Base-by-base conservation (phyloP, 2,329 filamentous ascomycete genomes). In the Colletotrichum costaricense region DNA sequence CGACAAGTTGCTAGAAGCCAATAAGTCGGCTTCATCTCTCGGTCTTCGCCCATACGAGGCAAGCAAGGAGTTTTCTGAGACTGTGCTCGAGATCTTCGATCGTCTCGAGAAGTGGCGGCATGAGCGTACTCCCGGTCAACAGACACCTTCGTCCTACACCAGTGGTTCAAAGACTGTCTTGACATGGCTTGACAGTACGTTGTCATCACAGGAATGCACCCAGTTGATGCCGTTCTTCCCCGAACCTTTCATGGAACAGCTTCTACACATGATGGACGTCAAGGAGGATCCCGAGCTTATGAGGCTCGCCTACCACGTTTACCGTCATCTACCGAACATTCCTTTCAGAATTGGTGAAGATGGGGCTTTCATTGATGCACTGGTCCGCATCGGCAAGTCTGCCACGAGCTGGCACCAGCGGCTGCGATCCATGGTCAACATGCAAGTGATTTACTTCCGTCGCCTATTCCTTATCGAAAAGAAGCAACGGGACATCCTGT, bases 251-350 rank as follows among this genome's bases (percentile, higher is more conserved):
- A 97, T 97, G 81, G 94, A 97, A 78, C 94, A 98, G 81, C 90
- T 99, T 16, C 86, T 99, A 65, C 95, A 99, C 86, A 99, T 99
- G 97, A 99, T 99, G 96, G 97, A 99, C 80, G 95, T 99, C 81
- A 98, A 98, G 82, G 97, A 99, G 82, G 97, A 99, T 78, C 95
- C 95, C 0, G 97, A 99, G 82, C 89, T 99, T 2, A 97, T 98
- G 87, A 93, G 94, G 11, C 89, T 98, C 9, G 96, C 97, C 0
- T 99, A 98, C 80, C 95, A 98, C 79, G 97, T 99, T 55, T 99
- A 98, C 86, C 93, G 96, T 7, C 96, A 99, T 80, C 86, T 99
- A 19, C 95, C 97, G 16, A 99, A 99, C 81, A 95, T 99, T 69
- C 95, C 97, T 0, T 96, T 98, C 84, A 92, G 94, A 2, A 90